phyloP scores from a whole-genome alignment of 331 rosid genomes.

The Malus hybrid region DNA sequence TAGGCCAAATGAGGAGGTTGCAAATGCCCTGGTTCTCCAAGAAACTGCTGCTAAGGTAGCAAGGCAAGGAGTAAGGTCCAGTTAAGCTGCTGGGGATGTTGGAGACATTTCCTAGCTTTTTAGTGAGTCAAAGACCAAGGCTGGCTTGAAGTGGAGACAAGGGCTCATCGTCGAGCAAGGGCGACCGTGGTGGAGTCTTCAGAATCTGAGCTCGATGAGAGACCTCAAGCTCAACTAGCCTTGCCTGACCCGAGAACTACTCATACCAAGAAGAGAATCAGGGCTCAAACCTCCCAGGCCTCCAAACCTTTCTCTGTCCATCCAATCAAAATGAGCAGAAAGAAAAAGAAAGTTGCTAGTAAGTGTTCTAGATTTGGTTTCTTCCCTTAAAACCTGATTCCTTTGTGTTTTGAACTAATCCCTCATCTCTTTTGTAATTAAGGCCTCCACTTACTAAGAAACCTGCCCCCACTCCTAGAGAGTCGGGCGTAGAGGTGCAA shows the following conservation, averaged over 20 bases:
- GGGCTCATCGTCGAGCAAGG: accelerated
- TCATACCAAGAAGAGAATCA: accelerated
- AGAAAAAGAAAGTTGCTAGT: no score
- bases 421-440: no score
- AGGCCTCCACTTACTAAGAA: no score
- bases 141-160: accelerated
- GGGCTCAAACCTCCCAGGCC: background rate
- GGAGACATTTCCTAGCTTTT: accelerated
- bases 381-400: no score
- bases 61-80: no score
- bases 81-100: accelerated
- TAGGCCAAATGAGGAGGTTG: accelerated
- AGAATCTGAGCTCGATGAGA: no score
- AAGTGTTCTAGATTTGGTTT: no score
- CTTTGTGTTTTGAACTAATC: no score
- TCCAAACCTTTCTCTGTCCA: background rate
- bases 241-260: accelerated
- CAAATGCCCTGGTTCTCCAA: no score
- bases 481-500: accelerated
- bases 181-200: accelerated
- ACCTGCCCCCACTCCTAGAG: accelerated
- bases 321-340: accelerated
- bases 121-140: accelerated
- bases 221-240: no score
- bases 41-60: accelerated